Evolutionary conservation across 257 asterid species (phyloP).

Genomic region (Ocimum tenuiflorum): DNA sequence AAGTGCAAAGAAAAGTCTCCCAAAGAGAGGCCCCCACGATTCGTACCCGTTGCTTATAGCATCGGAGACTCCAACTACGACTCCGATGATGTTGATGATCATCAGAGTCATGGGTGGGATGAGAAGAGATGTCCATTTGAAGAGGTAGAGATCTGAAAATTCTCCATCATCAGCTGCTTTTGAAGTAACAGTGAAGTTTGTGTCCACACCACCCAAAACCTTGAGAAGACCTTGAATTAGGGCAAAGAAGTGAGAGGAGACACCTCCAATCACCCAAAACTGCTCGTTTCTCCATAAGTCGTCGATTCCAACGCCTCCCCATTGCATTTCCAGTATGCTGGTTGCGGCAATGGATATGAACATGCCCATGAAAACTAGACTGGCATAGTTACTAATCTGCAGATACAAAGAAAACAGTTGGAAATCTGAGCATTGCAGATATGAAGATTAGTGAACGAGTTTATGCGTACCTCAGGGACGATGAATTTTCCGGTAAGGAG

Average conservation of each 20-base stretch:
- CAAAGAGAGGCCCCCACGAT: constrained; percentile 99
- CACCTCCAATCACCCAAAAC: constrained; percentile 98
- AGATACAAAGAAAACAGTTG: neutral
- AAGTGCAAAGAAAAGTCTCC: no score
- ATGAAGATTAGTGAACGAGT: neutral
- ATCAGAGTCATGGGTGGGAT: constrained; percentile 82
- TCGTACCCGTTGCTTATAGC: constrained; percentile 90
- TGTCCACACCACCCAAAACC: constrained; percentile 81
- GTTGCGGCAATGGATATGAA: constrained; percentile 80
- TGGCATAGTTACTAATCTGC: constrained; percentile 93
- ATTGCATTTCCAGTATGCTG: no score
- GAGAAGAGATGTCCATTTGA: no score
- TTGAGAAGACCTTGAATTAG: constrained; percentile 91
- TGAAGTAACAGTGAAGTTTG: no score
- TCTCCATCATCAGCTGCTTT: no score
- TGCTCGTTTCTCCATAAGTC: constrained; percentile 98
- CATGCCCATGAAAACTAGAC: constrained; percentile 70
- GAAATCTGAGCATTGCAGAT: neutral
- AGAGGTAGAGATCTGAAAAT: no score
- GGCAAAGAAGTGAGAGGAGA: constrained; percentile 91
- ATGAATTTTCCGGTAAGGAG: no score
- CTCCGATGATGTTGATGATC: no score
- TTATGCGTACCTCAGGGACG: constrained; percentile 58
- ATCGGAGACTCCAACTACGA: constrained; percentile 85
- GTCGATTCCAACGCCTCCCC: constrained; percentile 72